Evolutionary conservation across 805 yeast genomes (phyloP).

Genomic region (Danielia oregonensis): DNA sequence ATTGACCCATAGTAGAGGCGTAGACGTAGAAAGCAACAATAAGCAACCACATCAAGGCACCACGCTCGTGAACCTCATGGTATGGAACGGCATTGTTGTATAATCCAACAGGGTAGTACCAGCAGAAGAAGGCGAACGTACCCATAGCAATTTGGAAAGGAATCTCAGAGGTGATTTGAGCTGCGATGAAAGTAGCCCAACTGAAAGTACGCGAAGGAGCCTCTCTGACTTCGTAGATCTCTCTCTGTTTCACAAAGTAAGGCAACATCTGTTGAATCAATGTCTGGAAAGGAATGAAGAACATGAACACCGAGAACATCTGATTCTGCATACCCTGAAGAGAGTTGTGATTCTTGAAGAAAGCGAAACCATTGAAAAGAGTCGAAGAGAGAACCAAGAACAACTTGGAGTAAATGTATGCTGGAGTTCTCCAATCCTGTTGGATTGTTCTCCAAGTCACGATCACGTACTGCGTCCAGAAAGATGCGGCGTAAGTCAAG

Average conservation of each 20-base stretch:
- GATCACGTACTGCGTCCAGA: slow-evolving; percentile 12
- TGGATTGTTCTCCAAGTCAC: slow-evolving; percentile 17
- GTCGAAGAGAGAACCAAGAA: slow-evolving; percentile 51
- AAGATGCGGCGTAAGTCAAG: slow-evolving; percentile 16
- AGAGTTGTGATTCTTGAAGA: slow-evolving; percentile 60
- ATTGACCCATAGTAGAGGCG: slow-evolving; percentile 22
- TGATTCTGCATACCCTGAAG: slow-evolving; percentile 66
- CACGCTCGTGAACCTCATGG: slow-evolving; percentile 25
- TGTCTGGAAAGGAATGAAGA: slow-evolving; percentile 36
- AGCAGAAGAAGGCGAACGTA: slow-evolving; percentile 59
- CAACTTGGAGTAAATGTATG: slow-evolving; percentile 60
- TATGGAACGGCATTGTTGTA: slow-evolving; percentile 15
- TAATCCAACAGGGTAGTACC: slow-evolving; percentile 52
- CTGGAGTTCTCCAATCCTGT: slow-evolving; percentile 61
- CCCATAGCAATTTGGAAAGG: slow-evolving; percentile 46
- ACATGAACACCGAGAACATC: slow-evolving; percentile 48
- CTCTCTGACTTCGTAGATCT: slow-evolving; percentile 46
- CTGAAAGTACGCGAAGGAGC: slow-evolving; percentile 41
- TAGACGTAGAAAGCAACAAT: slow-evolving; percentile 17
- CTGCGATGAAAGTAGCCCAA: slow-evolving; percentile 40
- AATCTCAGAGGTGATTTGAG: slow-evolving; percentile 43
- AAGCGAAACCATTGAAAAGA: slow-evolving; percentile 68
- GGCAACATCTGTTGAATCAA: slow-evolving; percentile 40
- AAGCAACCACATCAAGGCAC: slow-evolving; percentile 35
- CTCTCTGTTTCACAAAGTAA: slow-evolving; percentile 42